Conservation (phyloP, 192 early-diverging fungal genomes). For the Bifiguratus adelaidae region DNA sequence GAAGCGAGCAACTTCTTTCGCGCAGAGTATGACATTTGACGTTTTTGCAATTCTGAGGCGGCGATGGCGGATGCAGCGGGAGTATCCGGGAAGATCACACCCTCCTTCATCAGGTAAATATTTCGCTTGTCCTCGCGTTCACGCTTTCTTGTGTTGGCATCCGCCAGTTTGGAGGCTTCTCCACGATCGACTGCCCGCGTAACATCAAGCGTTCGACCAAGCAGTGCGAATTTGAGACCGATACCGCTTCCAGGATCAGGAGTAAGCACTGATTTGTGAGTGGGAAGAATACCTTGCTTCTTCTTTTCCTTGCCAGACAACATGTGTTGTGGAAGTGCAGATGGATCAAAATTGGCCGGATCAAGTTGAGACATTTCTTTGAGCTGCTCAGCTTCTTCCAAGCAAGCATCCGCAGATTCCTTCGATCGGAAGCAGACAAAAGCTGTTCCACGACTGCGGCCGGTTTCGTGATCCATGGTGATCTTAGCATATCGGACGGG, state of each 20-base stretch:
- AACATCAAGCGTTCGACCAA: slow-evolving; percentile 77
- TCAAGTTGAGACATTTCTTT: slow-evolving; percentile 34
- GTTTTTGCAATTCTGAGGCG: slow-evolving; percentile 70
- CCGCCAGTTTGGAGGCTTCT: slow-evolving; percentile 53
- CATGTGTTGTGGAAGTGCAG: slow-evolving; percentile 11
- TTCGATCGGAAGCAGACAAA: slow-evolving; percentile 81
- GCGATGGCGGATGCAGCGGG: slow-evolving; percentile 60
- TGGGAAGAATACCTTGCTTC: slow-evolving; percentile 30
- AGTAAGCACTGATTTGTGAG: slow-evolving; percentile 43
- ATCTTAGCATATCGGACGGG: slow-evolving; percentile 70
- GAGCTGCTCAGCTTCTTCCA: slow-evolving; percentile 59
- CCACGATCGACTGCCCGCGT: slow-evolving; percentile 65
- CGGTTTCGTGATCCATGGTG: slow-evolving; percentile 74
- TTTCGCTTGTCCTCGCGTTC: slow-evolving; percentile 73
- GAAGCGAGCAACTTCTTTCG: slow-evolving; percentile 70
- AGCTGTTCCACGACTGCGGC: slow-evolving; percentile 84
- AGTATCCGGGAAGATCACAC: slow-evolving; percentile 79
- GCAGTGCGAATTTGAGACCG: slow-evolving; percentile 51
- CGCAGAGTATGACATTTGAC: slow-evolving; percentile 68
- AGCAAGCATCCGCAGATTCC: slow-evolving; percentile 63
- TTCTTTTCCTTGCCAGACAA: slow-evolving; percentile 37
- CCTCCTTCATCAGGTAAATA: slow-evolving; percentile 86
- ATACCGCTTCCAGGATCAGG: slow-evolving; percentile 44
- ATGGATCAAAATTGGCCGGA: slow-evolving; percentile 22
- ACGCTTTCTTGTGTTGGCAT: slow-evolving; percentile 43